phyloP scores from a whole-genome alignment of 108 stramenopile genomes.

The Aurantiochytrium sp. region DNA sequence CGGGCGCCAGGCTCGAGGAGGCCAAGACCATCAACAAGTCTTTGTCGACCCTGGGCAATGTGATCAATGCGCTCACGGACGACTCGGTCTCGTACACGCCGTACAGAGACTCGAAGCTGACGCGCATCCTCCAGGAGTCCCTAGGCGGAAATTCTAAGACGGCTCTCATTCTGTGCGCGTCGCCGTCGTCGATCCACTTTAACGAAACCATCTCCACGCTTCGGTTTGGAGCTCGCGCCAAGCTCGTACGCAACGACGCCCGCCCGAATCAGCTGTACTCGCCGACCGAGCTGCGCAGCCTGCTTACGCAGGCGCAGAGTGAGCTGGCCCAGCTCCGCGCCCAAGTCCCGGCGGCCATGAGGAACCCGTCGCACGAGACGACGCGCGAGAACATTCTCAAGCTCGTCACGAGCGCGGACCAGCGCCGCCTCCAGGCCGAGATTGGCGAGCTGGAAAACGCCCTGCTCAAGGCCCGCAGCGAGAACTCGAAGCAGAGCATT shows the following conservation, averaged over 20 bases:
- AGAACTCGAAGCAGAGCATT: not conserved
- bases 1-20: constrained; percentile 39
- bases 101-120: constrained; percentile 14
- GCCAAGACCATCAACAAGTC: constrained; percentile 47
- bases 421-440: not conserved
- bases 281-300: not conserved
- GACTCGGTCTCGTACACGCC: not conserved
- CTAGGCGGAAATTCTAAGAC: constrained; percentile 26
- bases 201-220: constrained; percentile 52
- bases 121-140: constrained; percentile 32
- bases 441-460: not conserved
- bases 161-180: constrained; percentile 50
- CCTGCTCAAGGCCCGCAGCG: not conserved
- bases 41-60: constrained; percentile 36
- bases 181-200: constrained; percentile 40
- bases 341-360: not conserved
- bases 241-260: constrained; percentile 49
- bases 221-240: constrained; percentile 52
- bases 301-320: not conserved
- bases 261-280: constrained; percentile 41
- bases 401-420: not conserved
- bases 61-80: constrained; percentile 37
- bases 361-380: not conserved
- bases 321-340: not conserved
- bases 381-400: not conserved